Evolutionary conservation across 2,329 filamentous ascomycete genomes (phyloP).

Genomic region (Colletotrichum aenigma): DNA sequence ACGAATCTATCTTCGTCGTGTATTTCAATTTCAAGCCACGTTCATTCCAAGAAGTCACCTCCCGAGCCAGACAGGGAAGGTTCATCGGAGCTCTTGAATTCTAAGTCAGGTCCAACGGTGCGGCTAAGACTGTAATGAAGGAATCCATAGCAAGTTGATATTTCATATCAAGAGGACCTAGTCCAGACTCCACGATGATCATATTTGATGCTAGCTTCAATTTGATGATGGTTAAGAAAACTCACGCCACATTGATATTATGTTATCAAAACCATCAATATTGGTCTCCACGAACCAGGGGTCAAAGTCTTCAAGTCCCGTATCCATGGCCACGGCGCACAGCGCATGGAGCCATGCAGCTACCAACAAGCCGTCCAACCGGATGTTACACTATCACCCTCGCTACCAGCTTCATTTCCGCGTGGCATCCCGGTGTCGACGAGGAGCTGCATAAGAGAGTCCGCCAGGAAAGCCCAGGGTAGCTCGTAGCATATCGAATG

Average conservation of each 20-base stretch:
- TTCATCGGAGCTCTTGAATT: neutral
- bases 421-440: neutral
- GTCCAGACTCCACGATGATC: neutral
- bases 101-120: accelerated
- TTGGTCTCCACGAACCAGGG: neutral
- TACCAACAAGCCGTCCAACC: neutral
- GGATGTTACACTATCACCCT: neutral
- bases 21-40: neutral
- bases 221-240: neutral
- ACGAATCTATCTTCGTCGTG: accelerated
- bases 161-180: neutral
- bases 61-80: accelerated
- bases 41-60: neutral
- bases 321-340: neutral
- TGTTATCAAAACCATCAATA: neutral
- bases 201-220: neutral
- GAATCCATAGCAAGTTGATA: neutral
- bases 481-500: neutral
- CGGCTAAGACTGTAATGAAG: neutral
- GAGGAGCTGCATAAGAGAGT: neutral
- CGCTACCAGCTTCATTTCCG: neutral
- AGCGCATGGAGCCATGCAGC: neutral
- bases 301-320: neutral
- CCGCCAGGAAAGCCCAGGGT: neutral
- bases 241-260: neutral